Base-by-base conservation (phyloP, 305 asterid genomes). In the Solanum chacoense region DNA sequence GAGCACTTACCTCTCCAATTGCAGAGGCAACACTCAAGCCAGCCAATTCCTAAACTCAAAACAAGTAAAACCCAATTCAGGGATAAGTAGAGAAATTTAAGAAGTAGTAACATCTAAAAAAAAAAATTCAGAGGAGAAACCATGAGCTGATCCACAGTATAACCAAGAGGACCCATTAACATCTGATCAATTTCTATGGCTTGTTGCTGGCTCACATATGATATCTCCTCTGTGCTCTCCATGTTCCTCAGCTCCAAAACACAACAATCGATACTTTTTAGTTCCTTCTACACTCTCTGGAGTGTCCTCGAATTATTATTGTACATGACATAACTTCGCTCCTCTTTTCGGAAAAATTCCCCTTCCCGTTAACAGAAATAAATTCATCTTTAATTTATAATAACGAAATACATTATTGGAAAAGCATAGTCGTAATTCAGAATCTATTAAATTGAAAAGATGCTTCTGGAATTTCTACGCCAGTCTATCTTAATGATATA, bases 11-110 rank as follows among this genome's bases (percentile, higher is more conserved):
- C 98, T 97, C 99, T 6, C 96, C 98, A 81, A 97, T 94, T 40
- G 99, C 94, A 88, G 96, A 74, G 79, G 99, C 98, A 88, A 98
- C 99, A 83, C 98, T 98, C 96, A 96, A 90, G 89, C 99, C 99
- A 91, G 99, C 98, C 94, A 98, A 93, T 90, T 98, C 99, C 99
- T 98, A 91, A 32, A 36, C 37, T 14, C 79, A 85, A 80, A 78
- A 86, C 78, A 59, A 32, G 78, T 24, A 50, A 59, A 77, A 77
- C 36, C 55, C 34, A 50, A 76, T 12, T 36, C 20, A 40, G 35
- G 83, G 13, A 89, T 50, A 65, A 75, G 3, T 67, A 78, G 63
- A 59, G 32, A 29, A 65, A 29, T 16, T 84, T 32, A 76, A 74
- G 22, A 20, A 26, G 28, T 55, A 34, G 31, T 24, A 24, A 8